Conservation (phyloP, 139 green algal species). For the Chlamydomonas sp. region DNA sequence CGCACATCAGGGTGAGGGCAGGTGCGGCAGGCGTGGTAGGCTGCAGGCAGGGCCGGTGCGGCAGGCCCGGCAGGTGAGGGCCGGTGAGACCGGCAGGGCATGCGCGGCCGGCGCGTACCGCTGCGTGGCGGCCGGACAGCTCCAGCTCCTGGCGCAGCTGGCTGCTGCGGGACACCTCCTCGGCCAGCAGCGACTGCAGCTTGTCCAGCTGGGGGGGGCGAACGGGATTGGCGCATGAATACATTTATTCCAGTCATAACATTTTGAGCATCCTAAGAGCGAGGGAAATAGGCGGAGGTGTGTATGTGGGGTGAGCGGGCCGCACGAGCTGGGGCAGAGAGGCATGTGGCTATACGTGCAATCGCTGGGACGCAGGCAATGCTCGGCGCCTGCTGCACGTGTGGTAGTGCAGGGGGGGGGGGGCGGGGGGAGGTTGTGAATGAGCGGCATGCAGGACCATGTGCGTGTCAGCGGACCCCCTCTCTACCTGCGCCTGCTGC, state of each 20-base stretch:
- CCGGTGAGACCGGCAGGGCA: neutral
- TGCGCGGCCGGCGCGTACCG: neutral
- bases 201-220: conserved; percentile 2
- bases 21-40: too few species aligned
- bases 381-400: too few species aligned
- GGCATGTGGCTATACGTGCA: neutral
- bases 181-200: neutral
- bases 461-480: too few species aligned
- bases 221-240: neutral
- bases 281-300: too few species aligned
- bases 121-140: neutral
- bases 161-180: neutral
- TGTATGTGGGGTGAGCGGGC: neutral
- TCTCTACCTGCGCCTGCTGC: conserved; percentile 9
- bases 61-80: neutral
- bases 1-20: too few species aligned
- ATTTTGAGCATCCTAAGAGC: too few species aligned
- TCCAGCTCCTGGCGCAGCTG: conserved; percentile 12
- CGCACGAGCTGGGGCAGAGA: neutral
- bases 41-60: too few species aligned
- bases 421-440: too few species aligned
- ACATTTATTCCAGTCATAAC: too few species aligned
- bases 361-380: neutral
- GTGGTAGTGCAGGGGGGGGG: too few species aligned
- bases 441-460: too few species aligned